Conservation (phyloP, 306 rosid genomes). For the Prunus dulcis region DNA sequence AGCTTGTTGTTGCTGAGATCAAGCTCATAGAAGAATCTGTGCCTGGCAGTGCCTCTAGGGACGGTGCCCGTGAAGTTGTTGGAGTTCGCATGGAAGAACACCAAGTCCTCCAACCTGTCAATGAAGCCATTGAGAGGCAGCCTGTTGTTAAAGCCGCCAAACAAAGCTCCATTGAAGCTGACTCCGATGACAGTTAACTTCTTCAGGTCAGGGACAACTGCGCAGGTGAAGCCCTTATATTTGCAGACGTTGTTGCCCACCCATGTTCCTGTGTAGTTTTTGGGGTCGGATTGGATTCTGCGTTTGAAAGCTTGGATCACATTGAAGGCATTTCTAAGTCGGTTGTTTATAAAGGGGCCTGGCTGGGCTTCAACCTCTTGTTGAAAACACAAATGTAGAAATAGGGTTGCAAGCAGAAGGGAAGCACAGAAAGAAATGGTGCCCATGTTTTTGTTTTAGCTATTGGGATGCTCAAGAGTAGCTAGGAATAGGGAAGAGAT, state of each 20-base stretch:
- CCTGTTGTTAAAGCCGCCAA: not conserved
- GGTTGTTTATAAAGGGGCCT: not conserved
- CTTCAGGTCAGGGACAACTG: not conserved
- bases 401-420: not conserved
- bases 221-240: slow-evolving; percentile 33
- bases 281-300: slow-evolving; percentile 13
- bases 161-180: slow-evolving; percentile 37
- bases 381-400: not conserved
- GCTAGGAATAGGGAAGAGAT: not conserved
- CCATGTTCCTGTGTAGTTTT: slow-evolving; percentile 18
- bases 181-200: slow-evolving; percentile 36
- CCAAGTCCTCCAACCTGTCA: slow-evolving; percentile 29
- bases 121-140: slow-evolving; percentile 27
- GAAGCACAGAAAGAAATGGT: not conserved
- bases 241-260: not conserved
- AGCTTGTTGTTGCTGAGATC: slow-evolving; percentile 73
- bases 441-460: not conserved
- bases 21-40: slow-evolving; percentile 51
- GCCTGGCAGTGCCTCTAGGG: slow-evolving; percentile 6
- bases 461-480: not conserved
- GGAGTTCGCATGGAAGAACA: slow-evolving; percentile 73
- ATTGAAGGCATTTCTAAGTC: not conserved
- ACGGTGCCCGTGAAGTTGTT: slow-evolving; percentile 41
- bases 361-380: not conserved
- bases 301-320: slow-evolving; percentile 27